phyloP scores from a whole-genome alignment of 1,139 yeast species.

The Geotrichum macrosporum region DNA sequence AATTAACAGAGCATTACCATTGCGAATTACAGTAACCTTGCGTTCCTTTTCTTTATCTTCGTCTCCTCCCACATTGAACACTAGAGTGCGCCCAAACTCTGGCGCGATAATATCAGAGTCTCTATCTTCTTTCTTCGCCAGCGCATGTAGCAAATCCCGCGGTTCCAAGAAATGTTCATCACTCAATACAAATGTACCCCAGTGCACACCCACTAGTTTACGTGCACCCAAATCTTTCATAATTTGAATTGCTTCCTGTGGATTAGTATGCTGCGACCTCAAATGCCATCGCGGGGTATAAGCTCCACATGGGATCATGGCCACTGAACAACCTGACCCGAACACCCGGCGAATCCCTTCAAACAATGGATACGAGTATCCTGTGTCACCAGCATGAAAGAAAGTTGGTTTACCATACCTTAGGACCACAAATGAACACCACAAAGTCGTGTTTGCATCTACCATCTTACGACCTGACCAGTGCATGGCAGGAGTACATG shows the following conservation, averaged over 20 bases:
- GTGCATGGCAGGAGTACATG: conserved; percentile 95
- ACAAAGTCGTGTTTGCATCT: conserved; percentile 74
- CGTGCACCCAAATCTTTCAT: conserved; percentile 58
- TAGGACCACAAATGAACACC: conserved; percentile 80
- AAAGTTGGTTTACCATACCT: conserved; percentile 64
- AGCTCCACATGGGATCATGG: conserved; percentile 88
- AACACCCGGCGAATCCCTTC: conserved; percentile 55
- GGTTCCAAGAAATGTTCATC: conserved; percentile 89
- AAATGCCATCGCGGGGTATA: conserved; percentile 96
- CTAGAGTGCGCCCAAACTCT: conserved; percentile 49
- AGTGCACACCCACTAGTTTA: conserved; percentile 80
- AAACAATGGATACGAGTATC: conserved; percentile 71
- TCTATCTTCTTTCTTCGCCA: conserved; percentile 30
- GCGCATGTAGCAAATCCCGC: conserved; percentile 44
- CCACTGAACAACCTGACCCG: conserved; percentile 61
- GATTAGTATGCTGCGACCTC: conserved; percentile 80
- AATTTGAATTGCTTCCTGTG: conserved; percentile 67
- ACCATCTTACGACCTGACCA: conserved; percentile 84
- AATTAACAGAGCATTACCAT: conserved; percentile 34
- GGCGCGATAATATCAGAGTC: conserved; percentile 47
- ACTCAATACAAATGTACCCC: conserved; percentile 91
- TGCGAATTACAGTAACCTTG: conserved; percentile 29
- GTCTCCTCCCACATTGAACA: conserved; percentile 36
- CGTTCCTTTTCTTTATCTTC: conserved; percentile 20
- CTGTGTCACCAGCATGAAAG: conserved; percentile 94